A percentile compares a stretch with the other conserved stretches of the same genome.
These are phyloP conservation scores for sweet orange (Citrus sinensis) DNA, from an alignment of 345 rosid genomes.

Conservation along the genomic window DNA sequence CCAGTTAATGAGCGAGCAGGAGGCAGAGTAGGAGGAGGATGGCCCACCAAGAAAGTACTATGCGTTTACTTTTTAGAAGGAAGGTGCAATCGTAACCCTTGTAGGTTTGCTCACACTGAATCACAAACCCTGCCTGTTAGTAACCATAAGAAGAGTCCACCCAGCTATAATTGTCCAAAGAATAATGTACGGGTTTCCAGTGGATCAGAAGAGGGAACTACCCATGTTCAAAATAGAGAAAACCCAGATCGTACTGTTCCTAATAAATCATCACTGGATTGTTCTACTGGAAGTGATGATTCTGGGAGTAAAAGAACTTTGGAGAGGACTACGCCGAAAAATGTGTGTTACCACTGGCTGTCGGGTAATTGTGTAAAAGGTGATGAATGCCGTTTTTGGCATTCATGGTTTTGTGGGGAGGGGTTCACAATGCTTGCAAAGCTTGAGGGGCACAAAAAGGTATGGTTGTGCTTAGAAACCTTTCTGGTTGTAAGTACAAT, in stretches of 20 bases:
- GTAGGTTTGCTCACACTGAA: constrained; percentile 14
- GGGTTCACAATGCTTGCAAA: constrained; percentile 31
- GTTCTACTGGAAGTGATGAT: constrained; percentile 1
- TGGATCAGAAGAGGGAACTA: constrained; percentile 1
- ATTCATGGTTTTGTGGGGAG: constrained; percentile 27
- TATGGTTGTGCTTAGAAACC: background rate
- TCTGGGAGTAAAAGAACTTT: background rate
- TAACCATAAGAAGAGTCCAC: background rate
- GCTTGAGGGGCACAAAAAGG: constrained; percentile 37
- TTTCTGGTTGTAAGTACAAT: background rate
- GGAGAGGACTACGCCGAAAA: background rate
- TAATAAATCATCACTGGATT: background rate
- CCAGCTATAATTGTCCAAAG: background rate
- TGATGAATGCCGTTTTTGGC: constrained; percentile 27
- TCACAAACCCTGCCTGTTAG: background rate
- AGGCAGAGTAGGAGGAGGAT: background rate
- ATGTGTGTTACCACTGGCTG: constrained; percentile 24
- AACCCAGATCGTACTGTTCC: background rate
- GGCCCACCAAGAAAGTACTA: background rate
- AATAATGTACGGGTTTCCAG: background rate
- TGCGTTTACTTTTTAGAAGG: constrained; percentile 22
- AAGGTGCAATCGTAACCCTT: constrained; percentile 35
- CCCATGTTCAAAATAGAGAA: background rate
- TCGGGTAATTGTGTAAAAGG: constrained; percentile 27
- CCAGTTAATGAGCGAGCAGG: background rate